Base-by-base conservation (phyloP, 371 early-diverging fungal genomes). In the Rhizopus delemar region DNA sequence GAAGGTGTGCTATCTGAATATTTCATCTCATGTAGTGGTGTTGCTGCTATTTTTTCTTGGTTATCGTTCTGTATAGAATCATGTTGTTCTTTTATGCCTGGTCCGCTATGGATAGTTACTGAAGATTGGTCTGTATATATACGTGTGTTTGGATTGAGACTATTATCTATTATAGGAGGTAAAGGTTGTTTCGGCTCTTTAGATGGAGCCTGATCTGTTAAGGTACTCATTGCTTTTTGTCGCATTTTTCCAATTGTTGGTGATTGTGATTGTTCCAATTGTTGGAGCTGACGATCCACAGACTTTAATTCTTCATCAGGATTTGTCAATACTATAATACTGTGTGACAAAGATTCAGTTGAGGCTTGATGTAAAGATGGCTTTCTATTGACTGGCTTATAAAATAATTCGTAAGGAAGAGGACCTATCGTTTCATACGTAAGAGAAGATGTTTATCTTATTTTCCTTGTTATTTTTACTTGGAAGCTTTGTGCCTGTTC, bases 301-400 rank as follows among this genome's bases (percentile, higher is more conserved):
- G 75, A 71, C 36, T 71, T 69, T 13, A 69, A 51, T 43, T 69
- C 71, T 52, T 71, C 75, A 31, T 75, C 68, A 15, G 63, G 72
- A 33, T 72, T 68, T 8, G 71, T 65, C n/a, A 71, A 39, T 22
- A 62, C 62, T 12, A 57, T 63, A 13, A 53, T 36, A 15, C 50
- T 32, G 35, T 60, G 63, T 11, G 53, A 5, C 8, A 48, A 29
- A 29, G 22, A 48, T 29, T 48, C 48, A 5, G 16, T 9, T 22
- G 48, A 48, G 8, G 29, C 49, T 29, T 52, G 33, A 15, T 46
- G 36, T 13, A 13, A 38, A 16, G 31, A 34, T 29, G 4, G 31
- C 4, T 35, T 8, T 8, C 31, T 13, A n/a, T 36, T 12, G 8
- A 45, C 9, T 15, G 51, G 6, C 4, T 41, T 15, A 41, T 58